Base-by-base conservation (phyloP, 768 basidiomycete species). In the Psilocybe cubensis region DNA sequence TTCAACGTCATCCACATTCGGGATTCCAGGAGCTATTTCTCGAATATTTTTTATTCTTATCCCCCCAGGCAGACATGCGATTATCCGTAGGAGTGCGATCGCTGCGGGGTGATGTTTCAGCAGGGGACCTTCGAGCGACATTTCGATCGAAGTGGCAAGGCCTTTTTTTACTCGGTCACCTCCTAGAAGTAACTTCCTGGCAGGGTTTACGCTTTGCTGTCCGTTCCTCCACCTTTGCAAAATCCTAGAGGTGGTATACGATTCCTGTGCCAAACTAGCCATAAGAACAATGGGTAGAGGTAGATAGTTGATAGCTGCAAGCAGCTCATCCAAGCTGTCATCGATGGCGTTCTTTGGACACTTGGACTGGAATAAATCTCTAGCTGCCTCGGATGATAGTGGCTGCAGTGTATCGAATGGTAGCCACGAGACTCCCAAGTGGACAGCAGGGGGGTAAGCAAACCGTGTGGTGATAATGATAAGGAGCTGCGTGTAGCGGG, bases 381-480 rank as follows among this genome's bases (percentile, higher is more conserved):
- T 5, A 3, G 49, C 17, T 33, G 49, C 49, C 23, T 38, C 33
- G 21, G n/a, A 23, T 24, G 4, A 8, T 41, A 51, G 24, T 9
- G 57, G 42, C 3, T 40, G 21, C 43, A 53, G 45, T 20, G 57
- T 3, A 9, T 52, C 12, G 10, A 53, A 21, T 28, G 24, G 20
- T 43, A 52, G 51, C 57, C 57, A 58, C 9, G 20, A 27, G 0
- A 58, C 57, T 12, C 57, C 42, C 20, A 18, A 29, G 24, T 58
- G 41, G 14, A 23, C 53, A 24, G 51, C 57, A 20, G 57, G 57
- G 25, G 46, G 29, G 46, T 52, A 51, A 27, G 29, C 57, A 48
- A 40, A 47, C 42, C 57, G 57, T 20, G 57, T 54, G 18, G 57
- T 58, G 10, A 54, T n/a, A 6, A 58, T 11, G 25, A 58, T 44